Percentiles rank a stretch among this genome's conserved stretches.
Conservation (phyloP, 257 asterid species). For the Pogostemon cablin region DNA sequence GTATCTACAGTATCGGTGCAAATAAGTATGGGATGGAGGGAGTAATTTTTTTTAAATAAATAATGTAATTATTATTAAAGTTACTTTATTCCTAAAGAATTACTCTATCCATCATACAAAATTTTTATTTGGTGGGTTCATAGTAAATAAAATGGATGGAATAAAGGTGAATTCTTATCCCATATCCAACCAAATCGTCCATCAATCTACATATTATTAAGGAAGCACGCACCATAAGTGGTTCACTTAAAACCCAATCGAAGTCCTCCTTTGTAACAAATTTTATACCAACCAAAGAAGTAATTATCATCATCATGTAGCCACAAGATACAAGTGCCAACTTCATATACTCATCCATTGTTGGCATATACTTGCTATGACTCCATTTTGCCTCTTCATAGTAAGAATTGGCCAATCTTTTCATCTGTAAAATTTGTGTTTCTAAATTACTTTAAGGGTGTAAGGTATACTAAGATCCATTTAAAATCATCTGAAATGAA, state of each 20-base stretch:
- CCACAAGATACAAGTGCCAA: conserved; percentile 31
- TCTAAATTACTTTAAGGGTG: not conserved
- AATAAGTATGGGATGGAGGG: too few relatives aligned
- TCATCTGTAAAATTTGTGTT: conserved; percentile 19
- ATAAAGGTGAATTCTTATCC: conserved; percentile 14
- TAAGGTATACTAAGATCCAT: too few relatives aligned
- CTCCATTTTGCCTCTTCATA: conserved; percentile 46
- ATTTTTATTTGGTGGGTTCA: too few relatives aligned
- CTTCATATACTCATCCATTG: conserved; percentile 42
- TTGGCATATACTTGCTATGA: conserved; percentile 33
- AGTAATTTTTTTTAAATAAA: too few relatives aligned
- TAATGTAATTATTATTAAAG: too few relatives aligned
- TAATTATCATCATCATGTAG: conserved; percentile 28
- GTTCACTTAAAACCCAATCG: conserved; percentile 28
- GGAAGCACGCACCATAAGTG: conserved; percentile 19
- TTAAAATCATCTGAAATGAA: too few relatives aligned
- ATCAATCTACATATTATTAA: conserved; percentile 26
- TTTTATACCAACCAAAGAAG: conserved; percentile 37
- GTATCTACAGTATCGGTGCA: too few relatives aligned
- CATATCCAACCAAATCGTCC: conserved; percentile 37
- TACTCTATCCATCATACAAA: too few relatives aligned
- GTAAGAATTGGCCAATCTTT: conserved; percentile 30
- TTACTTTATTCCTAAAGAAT: too few relatives aligned
- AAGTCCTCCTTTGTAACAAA: conserved; percentile 18
- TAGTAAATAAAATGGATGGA: not conserved